Base-by-base conservation (phyloP, 129 eudicot species). In the Centrapalus pauciflorus region DNA sequence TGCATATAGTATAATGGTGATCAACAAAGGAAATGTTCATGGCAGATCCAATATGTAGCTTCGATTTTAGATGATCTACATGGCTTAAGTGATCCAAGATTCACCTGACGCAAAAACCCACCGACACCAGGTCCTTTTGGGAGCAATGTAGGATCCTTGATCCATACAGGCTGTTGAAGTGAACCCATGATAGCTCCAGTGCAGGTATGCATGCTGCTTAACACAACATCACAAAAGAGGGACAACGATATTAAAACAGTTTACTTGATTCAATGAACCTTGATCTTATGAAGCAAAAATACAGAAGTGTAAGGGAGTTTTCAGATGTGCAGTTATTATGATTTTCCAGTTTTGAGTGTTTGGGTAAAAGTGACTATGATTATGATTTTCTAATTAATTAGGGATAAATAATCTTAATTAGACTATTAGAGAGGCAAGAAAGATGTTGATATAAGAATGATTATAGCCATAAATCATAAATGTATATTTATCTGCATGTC, bases 171-270 rank as follows among this genome's bases (percentile, higher is more conserved):
- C 72, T 85, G 91, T 61, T 82, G 96, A 72, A 81, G 72, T 13
- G 90, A 85, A 62, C 85, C 83, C 88, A 81, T 77, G 24, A 75
- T 65, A 67, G 77, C 76, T 58, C 95, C 91, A 54, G 63, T 48
- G 46, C 85, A 81, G 57, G 88, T 80, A 67, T 90, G 85, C 97
- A 90, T 90, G 24, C 54, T 84, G 73, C 73, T 43, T 24, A 41
- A 38, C 71, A 64, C 14, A 4, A n/a, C n/a, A n/a, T n/a, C 57
- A 64, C 56, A 64, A 62, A 29, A 69, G n/a, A 19, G 0, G 5
- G 0, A 51, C 33, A 16, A 40, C 61, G 25, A 0, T 19, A 61
- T 62, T 3, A n/a, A 19, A 35, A 33, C 14, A 13, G 10, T 25
- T 50, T 14, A 61, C 64, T 61, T 7, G 0, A 25, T 16, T 50